Percentiles rank a stretch among this genome's conserved stretches.
These are phyloP conservation scores for Rhododendron ovatum DNA, from an alignment of 148 eudicot species.

Conservation along the genomic window DNA sequence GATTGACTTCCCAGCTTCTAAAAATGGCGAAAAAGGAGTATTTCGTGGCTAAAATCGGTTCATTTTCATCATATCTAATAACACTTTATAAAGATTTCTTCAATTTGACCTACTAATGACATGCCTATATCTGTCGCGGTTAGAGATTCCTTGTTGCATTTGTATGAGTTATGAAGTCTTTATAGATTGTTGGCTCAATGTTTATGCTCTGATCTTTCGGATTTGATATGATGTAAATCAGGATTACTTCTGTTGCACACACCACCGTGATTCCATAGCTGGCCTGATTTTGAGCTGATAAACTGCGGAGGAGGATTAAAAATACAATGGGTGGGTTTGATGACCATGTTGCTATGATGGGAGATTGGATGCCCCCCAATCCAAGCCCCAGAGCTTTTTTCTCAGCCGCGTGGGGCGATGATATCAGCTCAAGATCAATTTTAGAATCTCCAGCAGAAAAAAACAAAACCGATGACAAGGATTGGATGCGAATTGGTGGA, in stretches of 20 bases:
- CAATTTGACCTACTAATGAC: background rate
- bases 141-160: background rate
- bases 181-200: background rate
- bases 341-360: slow-evolving; percentile 36
- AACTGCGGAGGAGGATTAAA: background rate
- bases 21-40: background rate
- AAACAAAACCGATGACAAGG: slow-evolving; percentile 23
- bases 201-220: background rate
- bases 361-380: slow-evolving; percentile 48
- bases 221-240: background rate
- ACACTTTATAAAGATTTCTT: background rate
- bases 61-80: background rate
- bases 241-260: background rate
- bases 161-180: background rate
- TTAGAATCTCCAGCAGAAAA: slow-evolving; percentile 11
- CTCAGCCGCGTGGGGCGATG: slow-evolving; percentile 32
- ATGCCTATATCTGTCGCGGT: background rate
- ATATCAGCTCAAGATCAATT: slow-evolving; percentile 20
- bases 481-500: slow-evolving; percentile 3
- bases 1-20: background rate
- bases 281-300: slow-evolving; percentile 3
- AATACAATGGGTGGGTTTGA: slow-evolving; percentile 42
- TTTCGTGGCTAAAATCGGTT: background rate
- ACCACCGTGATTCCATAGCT: background rate
- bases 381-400: slow-evolving; percentile 43